phyloP scores from a whole-genome alignment of 148 eudicot genomes.

The Camellia lanceoleosa region DNA sequence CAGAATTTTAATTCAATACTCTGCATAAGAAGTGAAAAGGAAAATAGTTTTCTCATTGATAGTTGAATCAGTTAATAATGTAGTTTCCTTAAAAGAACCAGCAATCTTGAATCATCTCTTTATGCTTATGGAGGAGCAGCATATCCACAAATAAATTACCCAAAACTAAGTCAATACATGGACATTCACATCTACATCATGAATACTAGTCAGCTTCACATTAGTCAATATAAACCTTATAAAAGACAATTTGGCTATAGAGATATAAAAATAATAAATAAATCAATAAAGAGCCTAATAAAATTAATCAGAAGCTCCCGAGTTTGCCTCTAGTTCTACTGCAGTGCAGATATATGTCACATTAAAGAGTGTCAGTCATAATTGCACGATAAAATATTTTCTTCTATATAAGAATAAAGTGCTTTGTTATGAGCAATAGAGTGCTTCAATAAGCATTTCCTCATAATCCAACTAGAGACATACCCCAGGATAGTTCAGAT shows the following conservation, averaged over 20 bases:
- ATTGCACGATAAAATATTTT: not conserved
- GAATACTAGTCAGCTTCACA: conserved; percentile 2
- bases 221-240: not conserved
- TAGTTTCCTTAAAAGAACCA: not conserved
- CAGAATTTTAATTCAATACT: too few species aligned
- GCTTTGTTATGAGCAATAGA: not conserved
- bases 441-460: not conserved
- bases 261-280: not conserved
- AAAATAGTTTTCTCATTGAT: too few species aligned
- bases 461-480: conserved; percentile 16
- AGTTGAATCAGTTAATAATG: not conserved
- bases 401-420: not conserved
- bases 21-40: too few species aligned
- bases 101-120: conserved; percentile 10
- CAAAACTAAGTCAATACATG: not conserved
- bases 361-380: not conserved
- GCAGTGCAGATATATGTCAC: not conserved
- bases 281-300: not conserved
- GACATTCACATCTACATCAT: not conserved
- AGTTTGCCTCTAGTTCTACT: not conserved
- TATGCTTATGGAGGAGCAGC: not conserved
- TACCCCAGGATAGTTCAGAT: conserved; percentile 57
- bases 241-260: not conserved
- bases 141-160: not conserved
- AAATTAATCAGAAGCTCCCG: conserved; percentile 4